phyloP scores from a whole-genome alignment of 352 stramenopile species.

The Phytophthora niederhauseri region DNA sequence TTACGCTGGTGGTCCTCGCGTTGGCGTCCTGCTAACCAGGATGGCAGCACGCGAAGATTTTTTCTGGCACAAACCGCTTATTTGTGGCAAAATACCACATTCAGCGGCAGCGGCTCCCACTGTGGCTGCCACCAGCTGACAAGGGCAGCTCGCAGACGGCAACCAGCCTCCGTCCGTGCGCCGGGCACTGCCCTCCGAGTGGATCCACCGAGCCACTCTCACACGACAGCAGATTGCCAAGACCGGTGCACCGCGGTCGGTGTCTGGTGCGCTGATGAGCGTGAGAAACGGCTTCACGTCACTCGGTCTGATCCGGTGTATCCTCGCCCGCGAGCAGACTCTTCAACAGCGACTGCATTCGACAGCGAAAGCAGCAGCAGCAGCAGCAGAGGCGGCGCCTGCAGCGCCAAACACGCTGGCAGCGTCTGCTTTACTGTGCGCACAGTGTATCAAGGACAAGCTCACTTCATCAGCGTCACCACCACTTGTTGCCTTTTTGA shows the following conservation, averaged over 20 bases:
- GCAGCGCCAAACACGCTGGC: background rate
- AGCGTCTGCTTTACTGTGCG: background rate
- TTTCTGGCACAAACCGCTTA: slow-evolving; percentile 15
- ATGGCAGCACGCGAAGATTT: slow-evolving; percentile 8
- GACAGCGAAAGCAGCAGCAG: background rate
- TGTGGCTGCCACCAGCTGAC: slow-evolving; percentile 18
- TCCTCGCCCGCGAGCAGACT: slow-evolving; percentile 28
- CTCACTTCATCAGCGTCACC: background rate
- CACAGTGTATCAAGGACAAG: no score
- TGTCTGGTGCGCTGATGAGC: slow-evolving; percentile 19
- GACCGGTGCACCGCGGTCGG: slow-evolving; percentile 18
- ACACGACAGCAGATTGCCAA: slow-evolving; percentile 20
- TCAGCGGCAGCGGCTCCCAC: slow-evolving; percentile 1
- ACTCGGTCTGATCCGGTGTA: slow-evolving; percentile 33
- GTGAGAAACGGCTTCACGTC: slow-evolving; percentile 37
- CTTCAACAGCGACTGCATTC: background rate
- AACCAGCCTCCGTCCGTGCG: slow-evolving; percentile 18
- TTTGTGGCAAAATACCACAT: slow-evolving; percentile 19
- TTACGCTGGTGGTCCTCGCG: slow-evolving; percentile 16
- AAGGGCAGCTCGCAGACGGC: background rate
- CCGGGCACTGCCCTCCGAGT: slow-evolving; percentile 6
- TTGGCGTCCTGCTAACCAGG: slow-evolving; percentile 19
- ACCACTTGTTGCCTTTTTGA: background rate
- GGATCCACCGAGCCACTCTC: slow-evolving; percentile 36
- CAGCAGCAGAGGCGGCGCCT: background rate